Conservation (phyloP, 345 rosid species). For the Trapa incisa region DNA sequence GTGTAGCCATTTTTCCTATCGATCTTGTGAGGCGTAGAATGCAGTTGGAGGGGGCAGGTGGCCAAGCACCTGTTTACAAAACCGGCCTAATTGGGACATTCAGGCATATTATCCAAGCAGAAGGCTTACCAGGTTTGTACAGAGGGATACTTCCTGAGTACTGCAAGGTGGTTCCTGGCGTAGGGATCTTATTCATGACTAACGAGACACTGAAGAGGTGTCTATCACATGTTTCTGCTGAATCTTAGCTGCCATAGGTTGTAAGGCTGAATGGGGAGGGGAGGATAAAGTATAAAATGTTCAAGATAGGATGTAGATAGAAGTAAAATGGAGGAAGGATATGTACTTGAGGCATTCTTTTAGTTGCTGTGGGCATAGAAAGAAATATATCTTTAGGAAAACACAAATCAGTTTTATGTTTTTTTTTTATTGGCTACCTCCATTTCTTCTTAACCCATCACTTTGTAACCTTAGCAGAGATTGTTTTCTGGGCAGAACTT, state of each 20-base stretch:
- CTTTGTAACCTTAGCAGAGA: too few species aligned
- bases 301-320: background rate
- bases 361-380: background rate
- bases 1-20: slow-evolving; percentile 72
- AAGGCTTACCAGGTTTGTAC: slow-evolving; percentile 74
- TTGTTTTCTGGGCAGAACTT: too few species aligned
- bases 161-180: slow-evolving; percentile 92
- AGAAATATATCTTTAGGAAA: background rate
- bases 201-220: slow-evolving; percentile 56
- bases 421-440: background rate
- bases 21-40: slow-evolving; percentile 94
- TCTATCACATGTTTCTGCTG: slow-evolving; percentile 29
- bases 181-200: slow-evolving; percentile 86
- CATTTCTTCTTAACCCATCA: too few species aligned
- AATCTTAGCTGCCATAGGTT: slow-evolving; percentile 9
- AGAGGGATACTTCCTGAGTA: slow-evolving; percentile 94
- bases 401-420: background rate
- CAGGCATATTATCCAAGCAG: slow-evolving; percentile 58
- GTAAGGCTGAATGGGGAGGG: too few species aligned
- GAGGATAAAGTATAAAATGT: background rate
- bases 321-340: background rate
- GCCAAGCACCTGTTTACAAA: slow-evolving; percentile 68
- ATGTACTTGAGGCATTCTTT: slow-evolving; percentile 1
- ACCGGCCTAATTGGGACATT: slow-evolving; percentile 67
- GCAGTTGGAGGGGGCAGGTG: slow-evolving; percentile 96